phyloP scores from a whole-genome alignment of 768 basidiomycete species.

The Rhizopogon salebrosus region DNA sequence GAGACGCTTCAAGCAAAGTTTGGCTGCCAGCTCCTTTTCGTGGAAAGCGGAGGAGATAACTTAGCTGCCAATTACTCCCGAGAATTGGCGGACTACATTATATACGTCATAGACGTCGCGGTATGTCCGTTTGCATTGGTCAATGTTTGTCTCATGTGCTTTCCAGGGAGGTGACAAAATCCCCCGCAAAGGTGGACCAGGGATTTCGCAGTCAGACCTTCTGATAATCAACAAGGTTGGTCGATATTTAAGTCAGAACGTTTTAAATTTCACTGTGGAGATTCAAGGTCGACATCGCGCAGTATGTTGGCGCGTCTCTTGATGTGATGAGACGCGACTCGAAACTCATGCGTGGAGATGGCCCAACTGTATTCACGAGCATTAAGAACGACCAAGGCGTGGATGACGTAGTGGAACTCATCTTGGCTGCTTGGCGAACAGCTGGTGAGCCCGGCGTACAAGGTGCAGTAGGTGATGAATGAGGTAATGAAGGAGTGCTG shows the following conservation, averaged over 20 bases:
- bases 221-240: constrained; percentile 90
- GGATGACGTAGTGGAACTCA: constrained; percentile 73
- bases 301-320: constrained; percentile 87
- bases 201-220: constrained; percentile 93
- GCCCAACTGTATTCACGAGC: constrained; percentile 89
- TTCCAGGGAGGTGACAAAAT: constrained; percentile 93
- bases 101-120: constrained; percentile 86
- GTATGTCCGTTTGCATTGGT: constrained; percentile 33
- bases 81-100: constrained; percentile 96
- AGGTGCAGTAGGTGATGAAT: constrained; percentile 29
- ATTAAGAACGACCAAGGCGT: constrained; percentile 77
- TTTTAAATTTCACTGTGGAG: background rate
- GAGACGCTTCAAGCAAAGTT: constrained; percentile 92
- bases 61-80: constrained; percentile 95
- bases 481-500: background rate
- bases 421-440: constrained; percentile 84
- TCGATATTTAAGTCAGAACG: background rate
- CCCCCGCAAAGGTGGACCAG: constrained; percentile 95
- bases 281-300: constrained; percentile 84
- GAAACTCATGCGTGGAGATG: constrained; percentile 88
- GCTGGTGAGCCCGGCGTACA: constrained; percentile 69
- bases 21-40: constrained; percentile 84
- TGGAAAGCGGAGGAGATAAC: constrained; percentile 97
- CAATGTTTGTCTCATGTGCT: constrained; percentile 1
- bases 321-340: constrained; percentile 94